Conservation (phyloP, 1,139 yeast genomes). For the Zygoascus meyerae region DNA sequence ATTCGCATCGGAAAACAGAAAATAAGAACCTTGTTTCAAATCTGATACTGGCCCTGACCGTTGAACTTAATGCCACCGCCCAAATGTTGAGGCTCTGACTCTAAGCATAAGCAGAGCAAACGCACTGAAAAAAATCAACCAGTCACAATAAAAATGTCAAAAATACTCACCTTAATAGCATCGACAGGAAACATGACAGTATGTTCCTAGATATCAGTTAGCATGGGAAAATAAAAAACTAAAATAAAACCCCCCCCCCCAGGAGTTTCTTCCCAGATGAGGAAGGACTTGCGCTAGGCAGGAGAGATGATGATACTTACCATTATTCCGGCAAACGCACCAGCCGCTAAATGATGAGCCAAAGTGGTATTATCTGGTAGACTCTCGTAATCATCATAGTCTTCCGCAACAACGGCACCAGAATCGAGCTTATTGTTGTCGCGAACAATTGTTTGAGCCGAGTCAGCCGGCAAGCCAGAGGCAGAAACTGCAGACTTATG, state of each 20-base stretch:
- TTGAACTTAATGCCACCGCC: too few relatives aligned
- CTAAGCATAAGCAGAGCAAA: not conserved
- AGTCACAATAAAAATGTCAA: not conserved
- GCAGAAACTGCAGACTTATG: not conserved
- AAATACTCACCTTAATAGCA: slow-evolving; percentile 49
- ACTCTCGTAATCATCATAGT: slow-evolving; percentile 70
- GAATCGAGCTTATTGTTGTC: not conserved
- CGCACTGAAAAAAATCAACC: not conserved
- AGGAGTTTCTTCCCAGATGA: not conserved
- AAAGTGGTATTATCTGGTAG: slow-evolving; percentile 85
- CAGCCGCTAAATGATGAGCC: slow-evolving; percentile 78
- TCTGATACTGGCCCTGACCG: too few relatives aligned
- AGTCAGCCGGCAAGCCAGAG: too few relatives aligned
- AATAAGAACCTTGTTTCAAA: too few relatives aligned
- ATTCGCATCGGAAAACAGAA: too few relatives aligned
- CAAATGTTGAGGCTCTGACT: not conserved
- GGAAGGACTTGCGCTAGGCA: not conserved
- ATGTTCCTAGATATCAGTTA: slow-evolving; percentile 48
- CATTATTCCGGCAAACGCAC: slow-evolving; percentile 96
- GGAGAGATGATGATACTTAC: slow-evolving; percentile 1
- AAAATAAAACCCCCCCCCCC: too few relatives aligned
- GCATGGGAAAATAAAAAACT: too few relatives aligned
- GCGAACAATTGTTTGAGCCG: not conserved
- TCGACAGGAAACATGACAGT: slow-evolving; percentile 96
- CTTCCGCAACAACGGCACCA: slow-evolving; percentile 9